Evolutionary conservation across 1,284 basidiomycete species (phyloP).

Genomic region (Apiotrichum veenhuisii): DNA sequence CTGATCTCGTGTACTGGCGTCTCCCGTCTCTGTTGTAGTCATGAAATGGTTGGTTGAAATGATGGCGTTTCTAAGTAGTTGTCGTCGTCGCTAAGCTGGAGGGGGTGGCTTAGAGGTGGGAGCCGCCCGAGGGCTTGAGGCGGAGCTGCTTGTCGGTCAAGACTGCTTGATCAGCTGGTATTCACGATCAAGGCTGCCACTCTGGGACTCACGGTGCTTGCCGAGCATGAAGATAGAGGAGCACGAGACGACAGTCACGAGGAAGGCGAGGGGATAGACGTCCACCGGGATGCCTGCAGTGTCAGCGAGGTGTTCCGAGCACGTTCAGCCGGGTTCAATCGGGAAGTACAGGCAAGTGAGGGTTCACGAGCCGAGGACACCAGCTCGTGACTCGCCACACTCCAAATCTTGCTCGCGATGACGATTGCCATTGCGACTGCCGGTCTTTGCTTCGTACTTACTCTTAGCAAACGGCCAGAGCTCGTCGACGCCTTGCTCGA

Average conservation of each 20-base stretch:
- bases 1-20: background rate
- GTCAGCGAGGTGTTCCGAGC: background rate
- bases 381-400: no score
- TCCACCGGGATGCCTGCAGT: slow-evolving; percentile 3
- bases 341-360: no score
- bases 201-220: slow-evolving; percentile 8
- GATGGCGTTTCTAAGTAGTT: no score
- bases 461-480: slow-evolving; percentile 2
- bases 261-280: slow-evolving; percentile 3
- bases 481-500: slow-evolving; percentile 2
- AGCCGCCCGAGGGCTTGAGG: slow-evolving; percentile 7
- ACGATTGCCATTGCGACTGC: background rate
- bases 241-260: slow-evolving; percentile 2
- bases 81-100: background rate
- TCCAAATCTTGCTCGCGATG: no score
- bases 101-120: background rate
- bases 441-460: background rate
- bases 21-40: background rate
- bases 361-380: no score
- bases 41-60: background rate
- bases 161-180: no score
- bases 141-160: slow-evolving; percentile 4
- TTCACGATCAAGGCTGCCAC: background rate
- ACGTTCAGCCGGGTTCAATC: no score
- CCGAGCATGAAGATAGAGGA: slow-evolving; percentile 2